Base-by-base conservation (phyloP, 495 filamentous ascomycete species). In the Bryoglossum gracile region DNA sequence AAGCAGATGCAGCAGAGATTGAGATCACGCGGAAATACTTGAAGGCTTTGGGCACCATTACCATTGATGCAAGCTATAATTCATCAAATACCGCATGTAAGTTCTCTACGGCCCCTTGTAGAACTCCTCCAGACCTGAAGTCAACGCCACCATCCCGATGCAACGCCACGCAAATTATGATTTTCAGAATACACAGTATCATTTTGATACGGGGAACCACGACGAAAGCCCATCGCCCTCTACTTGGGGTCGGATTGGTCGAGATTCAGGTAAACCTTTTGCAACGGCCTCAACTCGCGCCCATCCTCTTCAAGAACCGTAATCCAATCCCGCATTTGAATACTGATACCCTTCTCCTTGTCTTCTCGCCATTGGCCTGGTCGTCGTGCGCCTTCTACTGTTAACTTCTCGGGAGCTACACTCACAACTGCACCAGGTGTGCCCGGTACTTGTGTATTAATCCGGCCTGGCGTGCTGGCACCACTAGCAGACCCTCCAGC, bases 281-380 rank as follows among this genome's bases (percentile, higher is more conserved):
- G 75, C 6, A 84, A 45, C 1, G 74, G 72, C 58, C 63, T 73
- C 33, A 59, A 59, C 40, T 81, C 78, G 54, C 65, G 68, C 3
- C 77, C 75, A 53, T 82, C 79, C 26, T 69, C 64, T 57, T 87
- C 83, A 23, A 88, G 68, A 9, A 75, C 81, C 6, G 66, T 63
- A 6, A 86, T 59, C 76, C 78, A 80, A 63, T 89, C 84, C 18
- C 84, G 65, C 40, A 86, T 65, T 63, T 88, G 82, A n/a, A 89
- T 76, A 13, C 74, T 77, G 46, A 68, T 70, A 2, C 82, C 83
- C 49, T 73, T 72, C 21, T 77, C 71, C 0, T 68, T 69, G 57
- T 80, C 77, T 56, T 89, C 83, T 18, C 78, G 68, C 70, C 76
- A 81, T 13, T 69, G 69, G 4, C 84, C 84, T 38, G 81, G 63